phyloP scores from a whole-genome alignment of 371 early-diverging fungal species.

The Smittium culicis region DNA sequence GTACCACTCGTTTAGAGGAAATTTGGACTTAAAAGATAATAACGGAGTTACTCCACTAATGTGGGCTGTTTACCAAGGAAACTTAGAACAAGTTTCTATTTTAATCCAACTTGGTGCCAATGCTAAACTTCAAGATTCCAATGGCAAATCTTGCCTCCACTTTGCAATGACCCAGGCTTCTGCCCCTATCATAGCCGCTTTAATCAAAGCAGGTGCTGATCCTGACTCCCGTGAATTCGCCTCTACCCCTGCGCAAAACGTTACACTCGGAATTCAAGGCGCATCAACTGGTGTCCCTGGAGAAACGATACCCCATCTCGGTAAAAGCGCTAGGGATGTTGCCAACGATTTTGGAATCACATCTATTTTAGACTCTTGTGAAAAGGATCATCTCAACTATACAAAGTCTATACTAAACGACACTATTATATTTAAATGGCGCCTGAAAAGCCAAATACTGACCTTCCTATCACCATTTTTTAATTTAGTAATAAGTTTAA shows the following conservation, averaged over 20 bases:
- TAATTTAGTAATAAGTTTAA: constrained; percentile 40
- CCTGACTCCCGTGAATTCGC: constrained; percentile 25
- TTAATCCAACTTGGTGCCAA: constrained; percentile 54
- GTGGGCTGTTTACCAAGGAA: constrained; percentile 89
- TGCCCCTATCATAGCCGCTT: constrained; percentile 32
- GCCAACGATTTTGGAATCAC: constrained; percentile 24
- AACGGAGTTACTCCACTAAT: constrained; percentile 77
- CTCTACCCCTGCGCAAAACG: background rate
- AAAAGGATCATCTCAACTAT: constrained; percentile 10
- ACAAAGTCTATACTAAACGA: constrained; percentile 14
- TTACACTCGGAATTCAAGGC: background rate
- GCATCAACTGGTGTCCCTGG: background rate
- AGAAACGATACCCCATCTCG: constrained; percentile 24
- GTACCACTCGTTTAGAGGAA: constrained; percentile 42
- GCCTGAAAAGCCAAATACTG: constrained; percentile 18
- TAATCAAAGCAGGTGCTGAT: constrained; percentile 42
- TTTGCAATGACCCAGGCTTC: constrained; percentile 51
- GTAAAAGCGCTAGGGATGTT: constrained; percentile 38
- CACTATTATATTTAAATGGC: constrained; percentile 13
- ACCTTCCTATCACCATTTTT: constrained; percentile 43
- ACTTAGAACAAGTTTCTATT: constrained; percentile 46
- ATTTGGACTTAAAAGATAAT: constrained; percentile 56
- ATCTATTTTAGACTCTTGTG: constrained; percentile 12
- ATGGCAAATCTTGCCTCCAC: constrained; percentile 66
- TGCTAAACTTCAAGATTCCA: constrained; percentile 48